Evolutionary conservation across 2,329 filamentous ascomycete species (phyloP).

Genomic region (Plectosphaerella cucumerina): DNA sequence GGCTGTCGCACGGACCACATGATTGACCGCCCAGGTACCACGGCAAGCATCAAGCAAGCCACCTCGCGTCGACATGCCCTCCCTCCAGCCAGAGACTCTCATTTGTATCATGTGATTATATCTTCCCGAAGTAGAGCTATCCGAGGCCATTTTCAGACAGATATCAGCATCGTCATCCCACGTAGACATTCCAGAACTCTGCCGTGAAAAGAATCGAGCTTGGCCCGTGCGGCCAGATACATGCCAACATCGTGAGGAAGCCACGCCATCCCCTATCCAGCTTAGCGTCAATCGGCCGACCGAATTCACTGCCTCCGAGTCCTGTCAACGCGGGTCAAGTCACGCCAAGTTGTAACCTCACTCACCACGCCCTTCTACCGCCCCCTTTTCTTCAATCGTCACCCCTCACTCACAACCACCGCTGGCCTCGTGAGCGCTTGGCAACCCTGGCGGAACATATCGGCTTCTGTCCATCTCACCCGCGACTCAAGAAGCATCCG

Average conservation of each 20-base stretch:
- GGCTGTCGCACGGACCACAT: background rate
- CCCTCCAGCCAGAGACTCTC: too few species aligned
- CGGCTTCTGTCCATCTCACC: too few species aligned
- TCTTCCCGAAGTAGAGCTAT: too few species aligned
- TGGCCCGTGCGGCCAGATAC: constrained; percentile 6
- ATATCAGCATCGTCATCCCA: too few species aligned
- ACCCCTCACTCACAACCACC: background rate
- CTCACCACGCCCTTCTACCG: constrained; percentile 7
- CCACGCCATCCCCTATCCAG: constrained; percentile 5
- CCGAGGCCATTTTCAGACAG: too few species aligned
- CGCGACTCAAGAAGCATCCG: background rate
- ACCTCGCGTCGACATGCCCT: background rate
- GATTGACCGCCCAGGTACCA: background rate
- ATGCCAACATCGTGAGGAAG: background rate
- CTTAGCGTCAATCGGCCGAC: constrained; percentile 10
- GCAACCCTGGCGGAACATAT: background rate
- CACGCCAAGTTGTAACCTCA: constrained; percentile 8
- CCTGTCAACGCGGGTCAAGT: constrained; percentile 12
- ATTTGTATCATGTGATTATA: too few species aligned
- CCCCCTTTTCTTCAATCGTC: constrained; percentile 11
- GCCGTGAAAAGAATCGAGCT: background rate
- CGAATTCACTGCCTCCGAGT: too few species aligned
- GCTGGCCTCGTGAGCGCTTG: background rate
- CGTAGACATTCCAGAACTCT: background rate
- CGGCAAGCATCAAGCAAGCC: background rate